Evolutionary conservation across 2,329 filamentous ascomycete genomes (phyloP).

Genomic region (Penicillium rolfsii): DNA sequence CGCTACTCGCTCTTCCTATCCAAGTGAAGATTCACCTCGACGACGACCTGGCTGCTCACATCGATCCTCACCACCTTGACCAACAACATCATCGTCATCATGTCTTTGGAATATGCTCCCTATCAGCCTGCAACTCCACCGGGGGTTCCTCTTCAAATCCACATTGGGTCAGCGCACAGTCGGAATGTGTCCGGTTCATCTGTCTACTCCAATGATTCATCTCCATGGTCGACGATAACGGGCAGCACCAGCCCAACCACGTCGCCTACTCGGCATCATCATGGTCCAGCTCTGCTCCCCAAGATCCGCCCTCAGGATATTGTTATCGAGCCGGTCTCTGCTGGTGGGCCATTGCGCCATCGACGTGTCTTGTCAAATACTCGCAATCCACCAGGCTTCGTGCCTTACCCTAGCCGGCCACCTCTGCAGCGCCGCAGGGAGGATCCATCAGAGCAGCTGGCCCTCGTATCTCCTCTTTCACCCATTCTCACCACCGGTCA

Average conservation of each 20-base stretch:
- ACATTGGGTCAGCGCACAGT: constrained; percentile 51
- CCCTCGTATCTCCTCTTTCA: constrained; percentile 51
- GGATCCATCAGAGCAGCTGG: constrained; percentile 50
- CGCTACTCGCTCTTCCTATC: constrained; percentile 1
- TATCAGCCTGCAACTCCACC: constrained; percentile 53
- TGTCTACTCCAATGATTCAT: constrained; percentile 68
- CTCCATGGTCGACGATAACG: constrained; percentile 69
- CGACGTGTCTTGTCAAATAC: constrained; percentile 58
- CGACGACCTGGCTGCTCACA: background rate
- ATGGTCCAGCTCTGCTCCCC: constrained; percentile 73
- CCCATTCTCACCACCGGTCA: constrained; percentile 42
- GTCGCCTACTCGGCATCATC: constrained; percentile 72
- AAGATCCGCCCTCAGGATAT: constrained; percentile 88
- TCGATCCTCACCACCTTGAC: background rate
- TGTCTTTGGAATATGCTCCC: constrained; percentile 48
- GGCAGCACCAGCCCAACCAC: constrained; percentile 71
- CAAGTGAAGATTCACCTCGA: background rate
- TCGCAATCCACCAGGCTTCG: constrained; percentile 55
- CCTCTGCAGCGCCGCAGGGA: constrained; percentile 51
- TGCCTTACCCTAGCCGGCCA: constrained; percentile 53
- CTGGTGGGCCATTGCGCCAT: constrained; percentile 59
- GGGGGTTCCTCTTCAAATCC: constrained; percentile 39
- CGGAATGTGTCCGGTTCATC: constrained; percentile 69
- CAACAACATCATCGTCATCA: constrained; percentile 29
- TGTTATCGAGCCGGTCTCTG: constrained; percentile 64